Evolutionary conservation across 495 filamentous ascomycete species (phyloP).

Genomic region (Aspergillus affinis): DNA sequence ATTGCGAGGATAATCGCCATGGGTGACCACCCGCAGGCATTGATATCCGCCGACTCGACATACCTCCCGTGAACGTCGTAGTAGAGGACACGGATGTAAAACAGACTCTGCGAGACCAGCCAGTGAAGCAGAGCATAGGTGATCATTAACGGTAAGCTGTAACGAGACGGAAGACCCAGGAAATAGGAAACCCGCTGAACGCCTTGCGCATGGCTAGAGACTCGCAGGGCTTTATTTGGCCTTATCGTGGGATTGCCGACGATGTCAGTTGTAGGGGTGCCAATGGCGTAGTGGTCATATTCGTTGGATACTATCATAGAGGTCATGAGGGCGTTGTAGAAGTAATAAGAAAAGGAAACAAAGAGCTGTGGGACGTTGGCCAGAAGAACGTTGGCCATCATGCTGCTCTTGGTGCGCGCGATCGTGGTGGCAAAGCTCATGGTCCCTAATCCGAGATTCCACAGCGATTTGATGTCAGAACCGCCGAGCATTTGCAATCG

Average conservation of each 20-base stretch:
- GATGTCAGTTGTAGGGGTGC: not conserved
- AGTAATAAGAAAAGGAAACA: slow-evolving; percentile 36
- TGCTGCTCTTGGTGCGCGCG: not conserved
- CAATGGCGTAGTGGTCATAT: slow-evolving; percentile 20
- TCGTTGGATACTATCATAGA: slow-evolving; percentile 34
- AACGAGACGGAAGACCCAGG: slow-evolving; percentile 40
- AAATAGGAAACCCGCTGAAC: slow-evolving; percentile 39
- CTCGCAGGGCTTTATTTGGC: slow-evolving; percentile 36
- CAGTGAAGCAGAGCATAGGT: slow-evolving; percentile 33
- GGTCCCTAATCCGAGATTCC: slow-evolving; percentile 25
- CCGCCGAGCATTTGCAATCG: slow-evolving; percentile 3
- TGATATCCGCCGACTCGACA: not conserved
- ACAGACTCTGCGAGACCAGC: slow-evolving; percentile 40
- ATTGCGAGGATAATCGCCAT: slow-evolving; percentile 25
- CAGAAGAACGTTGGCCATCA: slow-evolving; percentile 25
- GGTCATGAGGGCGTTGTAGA: slow-evolving; percentile 35
- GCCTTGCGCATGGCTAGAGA: slow-evolving; percentile 29
- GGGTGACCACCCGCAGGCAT: slow-evolving; percentile 26
- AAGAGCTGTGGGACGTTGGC: slow-evolving; percentile 42
- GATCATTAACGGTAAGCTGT: slow-evolving; percentile 32
- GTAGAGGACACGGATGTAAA: slow-evolving; percentile 16
- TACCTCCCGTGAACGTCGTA: slow-evolving; percentile 2
- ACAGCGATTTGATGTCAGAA: slow-evolving; percentile 13
- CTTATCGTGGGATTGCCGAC: not conserved
- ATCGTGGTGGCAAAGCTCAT: slow-evolving; percentile 12